Conservation (phyloP, 176 grass and related monocot species). For the Microstegium vimineum region DNA sequence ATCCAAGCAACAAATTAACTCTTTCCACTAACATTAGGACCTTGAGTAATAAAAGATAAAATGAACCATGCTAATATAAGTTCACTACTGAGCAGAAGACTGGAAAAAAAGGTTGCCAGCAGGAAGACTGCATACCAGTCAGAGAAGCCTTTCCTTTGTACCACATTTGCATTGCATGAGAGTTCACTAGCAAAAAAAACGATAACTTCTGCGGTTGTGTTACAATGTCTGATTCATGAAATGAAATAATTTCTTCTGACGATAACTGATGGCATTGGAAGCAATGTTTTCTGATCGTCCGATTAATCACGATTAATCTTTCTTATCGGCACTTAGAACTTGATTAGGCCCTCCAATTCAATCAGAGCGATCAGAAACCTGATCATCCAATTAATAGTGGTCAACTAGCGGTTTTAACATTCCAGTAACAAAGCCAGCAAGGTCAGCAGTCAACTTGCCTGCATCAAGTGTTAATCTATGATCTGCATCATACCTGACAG, state of each 20-base stretch:
- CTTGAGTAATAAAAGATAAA: too few relatives aligned
- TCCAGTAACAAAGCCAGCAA: conserved; percentile 89
- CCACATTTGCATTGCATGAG: conserved; percentile 52
- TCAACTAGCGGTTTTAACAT: conserved; percentile 89
- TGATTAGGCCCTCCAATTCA: too few relatives aligned
- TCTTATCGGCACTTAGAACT: too few relatives aligned
- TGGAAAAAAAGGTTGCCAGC: conserved; percentile 2
- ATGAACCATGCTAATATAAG: too few relatives aligned
- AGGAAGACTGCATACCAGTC: conserved; percentile 57
- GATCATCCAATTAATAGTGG: too few relatives aligned
- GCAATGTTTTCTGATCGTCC: too few relatives aligned
- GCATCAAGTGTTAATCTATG: too few relatives aligned
- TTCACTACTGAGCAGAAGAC: conserved; percentile 21
- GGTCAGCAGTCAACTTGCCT: conserved; percentile 87
- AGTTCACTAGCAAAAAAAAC: conserved; percentile 58
- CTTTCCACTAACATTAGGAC: too few relatives aligned
- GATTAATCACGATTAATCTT: too few relatives aligned
- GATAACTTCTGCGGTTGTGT: conserved; percentile 71
- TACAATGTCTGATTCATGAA: conserved; percentile 73
- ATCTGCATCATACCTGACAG: conserved; percentile 89
- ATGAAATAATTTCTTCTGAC: conserved; percentile 74
- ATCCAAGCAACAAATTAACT: too few relatives aligned
- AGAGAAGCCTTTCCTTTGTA: conserved; percentile 75
- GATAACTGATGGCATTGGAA: conserved; percentile 32
- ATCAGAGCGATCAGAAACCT: too few relatives aligned